Evolutionary conservation across 192 early-diverging fungal species (phyloP), one percentile per base, ranked within the genome.

Genomic region (Rhizophagus clarus): DNA sequence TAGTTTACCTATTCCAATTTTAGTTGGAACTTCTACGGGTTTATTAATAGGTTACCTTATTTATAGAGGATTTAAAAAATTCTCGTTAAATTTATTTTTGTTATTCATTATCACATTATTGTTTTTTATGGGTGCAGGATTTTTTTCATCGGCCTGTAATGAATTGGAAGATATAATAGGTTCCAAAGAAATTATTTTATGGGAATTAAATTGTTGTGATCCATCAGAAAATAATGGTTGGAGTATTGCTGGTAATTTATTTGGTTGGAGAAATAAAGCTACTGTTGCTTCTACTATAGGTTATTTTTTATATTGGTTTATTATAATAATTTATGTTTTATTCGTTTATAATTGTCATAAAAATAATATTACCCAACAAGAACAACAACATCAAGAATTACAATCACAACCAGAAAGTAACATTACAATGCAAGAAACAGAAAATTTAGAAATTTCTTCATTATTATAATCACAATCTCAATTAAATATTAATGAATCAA

Each of bases 231-330:
- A 82, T 40, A 82, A 88, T 28, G 91, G 90, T n/a, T 96, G 90
- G 90, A 82, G 87, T 37, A 88, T 96, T 73, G 91, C 94, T 77
- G 91, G 92, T 76, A 89, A 92, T 4, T 80, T 95, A 34, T 77
- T 94, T 40, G 95, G 95, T 12, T 96, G 95, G 93, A 89, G 81
- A 62, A 92, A 92, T 79, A 87, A 89, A 34, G 94, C 93, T 10
- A 95, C 93, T 0, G 79, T 88, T 40, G 95, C 90, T 61, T 90
- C 91, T 37, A 87, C 95, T 56, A 82, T 88, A 60, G 90, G 88
- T 5, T 97, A 97, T 87, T 90, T 89, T 80, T 68, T 92, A 3
- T 96, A 95, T 84, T 97, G 96, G 95, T 67, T 91, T 66, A 15
- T 66, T 3, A 26, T 26, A 4, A 29, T 66, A 66, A 9, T 42